phyloP scores from a whole-genome alignment of 2,329 filamentous ascomycete species.

The Tolypocladium ophioglossoides region DNA sequence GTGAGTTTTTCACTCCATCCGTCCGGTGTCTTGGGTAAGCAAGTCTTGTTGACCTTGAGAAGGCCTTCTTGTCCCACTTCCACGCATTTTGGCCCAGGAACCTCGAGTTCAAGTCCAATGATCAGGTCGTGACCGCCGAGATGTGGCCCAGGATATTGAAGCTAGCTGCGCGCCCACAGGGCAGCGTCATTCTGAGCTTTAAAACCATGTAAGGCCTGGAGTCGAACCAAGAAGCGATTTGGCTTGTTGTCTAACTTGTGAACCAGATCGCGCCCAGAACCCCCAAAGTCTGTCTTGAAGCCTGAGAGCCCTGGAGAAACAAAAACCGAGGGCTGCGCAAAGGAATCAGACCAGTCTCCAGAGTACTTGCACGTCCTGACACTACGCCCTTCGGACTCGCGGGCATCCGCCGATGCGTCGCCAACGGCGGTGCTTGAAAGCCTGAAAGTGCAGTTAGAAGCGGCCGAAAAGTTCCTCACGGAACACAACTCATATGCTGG shows the following conservation, averaged over 20 bases:
- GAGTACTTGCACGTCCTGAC: conserved; percentile 12
- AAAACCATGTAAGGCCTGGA: conserved; percentile 8
- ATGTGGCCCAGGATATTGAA: conserved; percentile 20
- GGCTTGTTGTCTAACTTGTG: not conserved
- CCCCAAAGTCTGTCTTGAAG: conserved; percentile 1
- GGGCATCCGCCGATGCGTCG: not conserved
- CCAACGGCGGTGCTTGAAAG: conserved; percentile 2
- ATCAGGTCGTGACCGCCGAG: conserved; percentile 14
- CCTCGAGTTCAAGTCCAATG: conserved; percentile 25
- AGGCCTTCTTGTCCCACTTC: conserved; percentile 31
- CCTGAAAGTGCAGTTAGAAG: conserved; percentile 12
- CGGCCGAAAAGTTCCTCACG: conserved; percentile 16
- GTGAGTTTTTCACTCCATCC: conserved; percentile 16
- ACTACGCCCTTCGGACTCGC: conserved; percentile 5
- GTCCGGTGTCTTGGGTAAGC: not conserved
- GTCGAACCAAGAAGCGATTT: not conserved
- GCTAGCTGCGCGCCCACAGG: conserved; percentile 11
- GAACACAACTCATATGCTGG: conserved; percentile 14
- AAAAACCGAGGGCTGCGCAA: not conserved
- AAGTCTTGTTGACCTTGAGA: conserved; percentile 4
- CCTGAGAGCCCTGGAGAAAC: not conserved
- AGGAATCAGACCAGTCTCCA: not conserved
- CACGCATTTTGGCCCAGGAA: conserved; percentile 29
- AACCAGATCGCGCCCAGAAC: not conserved
- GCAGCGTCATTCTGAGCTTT: conserved; percentile 13